Conservation (phyloP, 208 protist genomes). For the Acanthamoeba sp. region DNA sequence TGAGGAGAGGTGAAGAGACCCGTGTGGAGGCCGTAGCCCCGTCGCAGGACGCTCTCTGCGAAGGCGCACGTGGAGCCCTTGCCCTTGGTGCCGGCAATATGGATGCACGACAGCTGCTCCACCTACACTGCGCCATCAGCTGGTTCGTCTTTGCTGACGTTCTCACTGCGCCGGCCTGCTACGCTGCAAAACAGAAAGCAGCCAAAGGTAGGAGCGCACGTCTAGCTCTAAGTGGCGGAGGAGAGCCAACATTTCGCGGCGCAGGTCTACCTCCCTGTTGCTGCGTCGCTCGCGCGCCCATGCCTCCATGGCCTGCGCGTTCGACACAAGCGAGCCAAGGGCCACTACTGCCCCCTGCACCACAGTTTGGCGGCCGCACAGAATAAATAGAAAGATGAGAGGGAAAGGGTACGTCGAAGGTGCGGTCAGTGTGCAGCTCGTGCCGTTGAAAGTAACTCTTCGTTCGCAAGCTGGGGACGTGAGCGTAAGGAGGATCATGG, state of each 20-base stretch:
- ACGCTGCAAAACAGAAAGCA: neutral
- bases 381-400: neutral
- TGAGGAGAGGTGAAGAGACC: constrained; percentile 83
- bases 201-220: neutral
- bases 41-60: constrained; percentile 78
- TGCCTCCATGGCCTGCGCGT: neutral
- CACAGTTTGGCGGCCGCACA: neutral
- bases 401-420: neutral
- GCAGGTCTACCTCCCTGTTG: constrained; percentile 54
- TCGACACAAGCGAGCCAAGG: constrained; percentile 38
- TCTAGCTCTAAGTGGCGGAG: constrained; percentile 1
- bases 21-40: constrained; percentile 77
- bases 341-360: neutral
- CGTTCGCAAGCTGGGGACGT: too few species aligned
- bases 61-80: constrained; percentile 84
- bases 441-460: too few species aligned
- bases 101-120: constrained; percentile 72
- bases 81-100: constrained; percentile 84
- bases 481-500: too few species aligned
- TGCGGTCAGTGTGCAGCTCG: neutral
- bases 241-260: constrained; percentile 28
- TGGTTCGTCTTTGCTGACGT: too few species aligned
- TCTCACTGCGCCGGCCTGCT: too few species aligned
- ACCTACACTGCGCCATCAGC: too few species aligned
- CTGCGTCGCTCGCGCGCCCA: constrained; percentile 26